A percentile compares a stretch with the other conserved stretches of the same genome.
These are phyloP conservation scores for Gracilaria caudata DNA, from an alignment of 23 red algal genomes.

Conservation along the genomic window DNA sequence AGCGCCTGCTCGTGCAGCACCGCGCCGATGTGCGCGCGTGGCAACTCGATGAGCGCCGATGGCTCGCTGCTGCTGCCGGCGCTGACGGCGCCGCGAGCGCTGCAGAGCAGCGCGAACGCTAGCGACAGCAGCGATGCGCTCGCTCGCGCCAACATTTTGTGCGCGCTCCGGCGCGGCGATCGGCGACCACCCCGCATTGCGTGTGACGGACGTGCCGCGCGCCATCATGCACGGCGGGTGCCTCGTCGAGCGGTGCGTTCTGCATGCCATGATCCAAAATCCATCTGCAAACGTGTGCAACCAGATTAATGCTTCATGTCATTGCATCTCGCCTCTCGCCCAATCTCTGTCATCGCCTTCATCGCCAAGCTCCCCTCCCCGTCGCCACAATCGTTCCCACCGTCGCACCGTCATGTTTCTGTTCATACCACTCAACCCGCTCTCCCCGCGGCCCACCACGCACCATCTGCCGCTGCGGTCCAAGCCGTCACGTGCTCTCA, in stretches of 20 bases:
- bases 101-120: not conserved
- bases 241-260: too few species aligned
- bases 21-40: conserved; percentile 6
- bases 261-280: too few species aligned
- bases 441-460: not conserved
- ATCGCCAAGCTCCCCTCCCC: not conserved
- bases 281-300: too few species aligned
- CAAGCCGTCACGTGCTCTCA: not conserved
- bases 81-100: not conserved
- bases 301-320: too few species aligned
- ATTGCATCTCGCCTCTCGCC: not conserved
- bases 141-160: not conserved
- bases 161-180: not conserved
- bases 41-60: not conserved
- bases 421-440: not conserved
- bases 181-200: not conserved
- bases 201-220: not conserved
- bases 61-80: not conserved
- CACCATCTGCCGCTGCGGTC: not conserved
- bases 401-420: not conserved
- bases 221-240: not conserved
- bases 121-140: not conserved
- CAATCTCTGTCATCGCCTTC: not conserved
- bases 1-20: conserved; percentile 45
- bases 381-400: not conserved